These are phyloP conservation scores for Beauveria asiatica DNA, from an alignment of 2,329 filamentous ascomycete species.

Conservation along the genomic window DNA sequence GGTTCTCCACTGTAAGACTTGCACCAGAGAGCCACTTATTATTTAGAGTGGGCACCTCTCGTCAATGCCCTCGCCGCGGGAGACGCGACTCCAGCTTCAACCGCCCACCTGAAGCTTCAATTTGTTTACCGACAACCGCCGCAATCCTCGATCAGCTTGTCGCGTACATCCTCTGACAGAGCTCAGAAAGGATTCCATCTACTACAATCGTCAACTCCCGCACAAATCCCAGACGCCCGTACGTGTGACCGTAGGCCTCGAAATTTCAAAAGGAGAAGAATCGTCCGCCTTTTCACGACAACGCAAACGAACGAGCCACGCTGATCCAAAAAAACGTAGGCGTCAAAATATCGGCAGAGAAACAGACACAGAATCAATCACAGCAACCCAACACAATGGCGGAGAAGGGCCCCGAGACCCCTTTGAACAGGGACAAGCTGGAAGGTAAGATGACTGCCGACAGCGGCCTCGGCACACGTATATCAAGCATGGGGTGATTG, in stretches of 20 bases:
- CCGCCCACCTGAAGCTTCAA: not conserved
- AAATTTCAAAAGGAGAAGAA: not conserved
- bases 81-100: constrained; percentile 1
- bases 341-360: not conserved
- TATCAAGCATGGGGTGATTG: not conserved
- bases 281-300: not conserved
- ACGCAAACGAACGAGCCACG: not conserved
- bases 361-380: not conserved
- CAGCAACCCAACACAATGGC: constrained; percentile 22
- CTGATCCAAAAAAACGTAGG: not conserved
- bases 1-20: not conserved
- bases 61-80: not conserved
- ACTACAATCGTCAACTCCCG: too few species aligned
- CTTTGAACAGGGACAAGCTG: constrained; percentile 61
- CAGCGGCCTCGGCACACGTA: not conserved
- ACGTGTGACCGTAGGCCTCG: not conserved
- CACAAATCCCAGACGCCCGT: not conserved
- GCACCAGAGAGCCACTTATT: not conserved
- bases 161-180: not conserved
- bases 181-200: too few species aligned
- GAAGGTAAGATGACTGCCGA: constrained; percentile 46
- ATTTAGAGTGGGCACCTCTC: not conserved
- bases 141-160: not conserved
- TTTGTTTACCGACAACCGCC: not conserved
- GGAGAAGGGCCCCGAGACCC: constrained; percentile 32